These are phyloP conservation scores for Citrus glauca DNA, from an alignment of 345 rosid species.

Conservation along the genomic window DNA sequence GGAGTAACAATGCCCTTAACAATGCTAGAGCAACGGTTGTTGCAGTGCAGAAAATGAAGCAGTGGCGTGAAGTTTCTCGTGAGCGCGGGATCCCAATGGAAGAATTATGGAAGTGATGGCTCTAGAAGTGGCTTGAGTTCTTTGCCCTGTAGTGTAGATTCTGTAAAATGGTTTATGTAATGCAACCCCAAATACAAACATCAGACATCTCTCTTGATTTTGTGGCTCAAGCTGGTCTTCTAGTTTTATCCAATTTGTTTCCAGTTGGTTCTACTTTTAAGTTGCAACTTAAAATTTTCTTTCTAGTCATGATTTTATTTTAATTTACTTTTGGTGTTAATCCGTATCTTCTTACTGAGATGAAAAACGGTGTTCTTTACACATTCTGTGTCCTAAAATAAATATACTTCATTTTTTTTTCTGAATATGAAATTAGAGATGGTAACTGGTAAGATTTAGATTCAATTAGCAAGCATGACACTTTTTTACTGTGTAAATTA, in stretches of 20 bases:
- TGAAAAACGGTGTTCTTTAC: background rate
- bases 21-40: slow-evolving; percentile 88
- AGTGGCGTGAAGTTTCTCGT: slow-evolving; percentile 71
- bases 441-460: background rate
- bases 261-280: background rate
- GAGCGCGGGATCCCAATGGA: slow-evolving; percentile 95
- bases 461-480: background rate
- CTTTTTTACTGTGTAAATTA: background rate
- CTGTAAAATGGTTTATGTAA: slow-evolving; percentile 12
- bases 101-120: slow-evolving; percentile 70
- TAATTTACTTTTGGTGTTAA: background rate
- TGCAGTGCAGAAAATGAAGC: slow-evolving; percentile 78
- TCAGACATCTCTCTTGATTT: slow-evolving; percentile 2
- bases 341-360: background rate
- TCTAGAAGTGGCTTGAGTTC: background rate
- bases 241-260: background rate
- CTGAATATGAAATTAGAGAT: too few relatives aligned
- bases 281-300: background rate
- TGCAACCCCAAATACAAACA: background rate
- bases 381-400: background rate
- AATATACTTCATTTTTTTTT: background rate
- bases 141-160: background rate
- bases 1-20: slow-evolving; percentile 84
- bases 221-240: background rate
- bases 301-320: background rate